phyloP scores from a whole-genome alignment of 2,329 filamentous ascomycete genomes.

The Hypomyces rosellus region DNA sequence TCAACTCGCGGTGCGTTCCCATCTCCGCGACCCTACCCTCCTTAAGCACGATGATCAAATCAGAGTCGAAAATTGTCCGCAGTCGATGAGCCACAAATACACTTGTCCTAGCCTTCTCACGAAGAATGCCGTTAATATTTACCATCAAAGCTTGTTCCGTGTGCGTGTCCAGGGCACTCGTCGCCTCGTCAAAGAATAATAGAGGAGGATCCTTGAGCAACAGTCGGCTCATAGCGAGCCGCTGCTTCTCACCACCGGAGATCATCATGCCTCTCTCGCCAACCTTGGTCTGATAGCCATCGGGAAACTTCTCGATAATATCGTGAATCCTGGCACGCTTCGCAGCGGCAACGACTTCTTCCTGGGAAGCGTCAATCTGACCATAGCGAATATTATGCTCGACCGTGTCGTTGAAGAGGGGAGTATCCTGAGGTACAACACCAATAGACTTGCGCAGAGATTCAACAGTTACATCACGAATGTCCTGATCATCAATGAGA shows the following conservation, averaged over 20 bases:
- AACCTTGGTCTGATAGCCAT: slow-evolving; percentile 87
- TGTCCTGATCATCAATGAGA: slow-evolving; percentile 86
- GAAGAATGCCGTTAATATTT: slow-evolving; percentile 88
- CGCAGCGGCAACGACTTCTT: slow-evolving; percentile 70
- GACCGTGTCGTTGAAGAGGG: slow-evolving; percentile 94
- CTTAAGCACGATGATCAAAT: slow-evolving; percentile 85
- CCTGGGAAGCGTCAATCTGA: slow-evolving; percentile 65
- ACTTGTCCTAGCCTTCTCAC: slow-evolving; percentile 81
- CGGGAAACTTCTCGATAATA: slow-evolving; percentile 69
- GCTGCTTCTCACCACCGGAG: slow-evolving; percentile 88
- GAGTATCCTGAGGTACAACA: slow-evolving; percentile 94
- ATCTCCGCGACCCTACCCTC: slow-evolving; percentile 80
- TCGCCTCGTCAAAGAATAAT: slow-evolving; percentile 93
- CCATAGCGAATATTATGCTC: slow-evolving; percentile 95
- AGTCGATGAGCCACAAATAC: slow-evolving; percentile 92
- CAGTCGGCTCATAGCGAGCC: slow-evolving; percentile 74
- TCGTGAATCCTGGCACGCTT: slow-evolving; percentile 80
- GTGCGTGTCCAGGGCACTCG: slow-evolving; percentile 84
- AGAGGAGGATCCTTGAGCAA: slow-evolving; percentile 85
- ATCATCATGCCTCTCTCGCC: slow-evolving; percentile 97
- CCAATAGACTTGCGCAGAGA: slow-evolving; percentile 81
- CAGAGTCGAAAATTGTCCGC: slow-evolving; percentile 87
- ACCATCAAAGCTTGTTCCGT: slow-evolving; percentile 85
- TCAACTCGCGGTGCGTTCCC: slow-evolving; percentile 79
- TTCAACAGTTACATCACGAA: slow-evolving; percentile 74